Evolutionary conservation across 495 filamentous ascomycete species (phyloP).

Genomic region (Aspergillus kassunensis): DNA sequence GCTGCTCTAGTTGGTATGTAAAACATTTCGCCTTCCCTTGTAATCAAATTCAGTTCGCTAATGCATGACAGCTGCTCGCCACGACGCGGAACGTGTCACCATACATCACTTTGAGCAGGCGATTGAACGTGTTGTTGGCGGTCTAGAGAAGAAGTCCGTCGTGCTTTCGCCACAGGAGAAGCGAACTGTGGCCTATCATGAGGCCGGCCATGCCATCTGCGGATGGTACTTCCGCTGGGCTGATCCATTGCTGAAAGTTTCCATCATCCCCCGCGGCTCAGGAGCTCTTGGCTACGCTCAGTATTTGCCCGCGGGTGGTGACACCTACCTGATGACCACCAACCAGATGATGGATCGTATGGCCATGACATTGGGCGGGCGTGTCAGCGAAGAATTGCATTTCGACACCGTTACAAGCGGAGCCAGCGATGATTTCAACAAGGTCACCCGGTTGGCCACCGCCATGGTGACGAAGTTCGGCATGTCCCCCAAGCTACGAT

Average conservation of each 20-base stretch:
- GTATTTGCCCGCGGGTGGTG: slow-evolving; percentile 77
- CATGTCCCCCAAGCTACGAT: slow-evolving; percentile 91
- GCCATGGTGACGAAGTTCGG: slow-evolving; percentile 98
- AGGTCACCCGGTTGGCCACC: slow-evolving; percentile 92
- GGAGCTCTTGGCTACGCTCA: slow-evolving; percentile 94
- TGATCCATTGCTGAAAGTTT: slow-evolving; percentile 95
- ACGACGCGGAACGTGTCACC: slow-evolving; percentile 67
- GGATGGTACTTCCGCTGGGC: slow-evolving; percentile 97
- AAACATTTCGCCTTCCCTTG: background rate
- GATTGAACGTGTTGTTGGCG: slow-evolving; percentile 94
- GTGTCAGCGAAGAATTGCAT: slow-evolving; percentile 91
- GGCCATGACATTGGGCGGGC: slow-evolving; percentile 97
- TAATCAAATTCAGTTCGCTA: slow-evolving; percentile 13
- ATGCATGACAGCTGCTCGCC: slow-evolving; percentile 68
- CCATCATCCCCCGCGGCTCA: slow-evolving; percentile 93
- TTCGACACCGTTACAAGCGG: slow-evolving; percentile 94
- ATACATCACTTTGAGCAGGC: slow-evolving; percentile 95
- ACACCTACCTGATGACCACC: slow-evolving; percentile 91
- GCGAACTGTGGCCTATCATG: slow-evolving; percentile 92
- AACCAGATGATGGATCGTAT: slow-evolving; percentile 98
- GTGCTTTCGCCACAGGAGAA: slow-evolving; percentile 92
- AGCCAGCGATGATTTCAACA: slow-evolving; percentile 96
- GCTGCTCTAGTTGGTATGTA: slow-evolving; percentile 90
- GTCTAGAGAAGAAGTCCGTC: slow-evolving; percentile 92
- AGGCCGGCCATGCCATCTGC: slow-evolving; percentile 97